Conservation (phyloP, 352 stramenopile genomes). For the Lagenidium sp. region DNA sequence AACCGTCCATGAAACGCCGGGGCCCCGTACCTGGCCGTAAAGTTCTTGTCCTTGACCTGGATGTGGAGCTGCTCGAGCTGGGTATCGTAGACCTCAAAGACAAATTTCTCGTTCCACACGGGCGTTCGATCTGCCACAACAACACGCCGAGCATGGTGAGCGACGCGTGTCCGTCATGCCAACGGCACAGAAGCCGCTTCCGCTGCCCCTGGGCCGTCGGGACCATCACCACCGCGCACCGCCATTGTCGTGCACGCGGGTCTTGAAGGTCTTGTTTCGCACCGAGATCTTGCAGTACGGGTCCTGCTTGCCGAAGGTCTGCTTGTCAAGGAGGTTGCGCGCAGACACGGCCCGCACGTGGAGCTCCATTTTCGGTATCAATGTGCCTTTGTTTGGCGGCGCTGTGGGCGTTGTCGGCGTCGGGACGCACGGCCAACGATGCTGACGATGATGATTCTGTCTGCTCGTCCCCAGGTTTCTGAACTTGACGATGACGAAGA, state of each 20-base stretch:
- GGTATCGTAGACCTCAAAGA: slow-evolving; percentile 61
- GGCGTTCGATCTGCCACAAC: slow-evolving; percentile 60
- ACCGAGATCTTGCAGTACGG: slow-evolving; percentile 71
- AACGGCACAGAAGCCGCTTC: background rate
- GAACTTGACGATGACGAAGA: too few species aligned
- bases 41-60: slow-evolving; percentile 83
- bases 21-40: slow-evolving; percentile 49
- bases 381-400: too few species aligned
- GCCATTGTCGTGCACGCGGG: slow-evolving; percentile 78
- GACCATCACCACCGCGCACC: slow-evolving; percentile 18
- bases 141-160: too few species aligned
- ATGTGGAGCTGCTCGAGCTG: slow-evolving; percentile 68
- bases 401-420: too few species aligned
- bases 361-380: slow-evolving; percentile 41
- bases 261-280: slow-evolving; percentile 54
- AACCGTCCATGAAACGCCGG: background rate
- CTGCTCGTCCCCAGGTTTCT: too few species aligned
- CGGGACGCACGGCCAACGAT: too few species aligned
- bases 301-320: slow-evolving; percentile 81
- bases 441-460: too few species aligned
- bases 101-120: slow-evolving; percentile 79
- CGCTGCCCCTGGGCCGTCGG: background rate
- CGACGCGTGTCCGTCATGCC: too few species aligned
- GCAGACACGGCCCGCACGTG: slow-evolving; percentile 71
- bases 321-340: slow-evolving; percentile 75